These are phyloP conservation scores for Paraphaeosphaeria minitans DNA, from an alignment of 2,329 filamentous ascomycete genomes.

Conservation along the genomic window DNA sequence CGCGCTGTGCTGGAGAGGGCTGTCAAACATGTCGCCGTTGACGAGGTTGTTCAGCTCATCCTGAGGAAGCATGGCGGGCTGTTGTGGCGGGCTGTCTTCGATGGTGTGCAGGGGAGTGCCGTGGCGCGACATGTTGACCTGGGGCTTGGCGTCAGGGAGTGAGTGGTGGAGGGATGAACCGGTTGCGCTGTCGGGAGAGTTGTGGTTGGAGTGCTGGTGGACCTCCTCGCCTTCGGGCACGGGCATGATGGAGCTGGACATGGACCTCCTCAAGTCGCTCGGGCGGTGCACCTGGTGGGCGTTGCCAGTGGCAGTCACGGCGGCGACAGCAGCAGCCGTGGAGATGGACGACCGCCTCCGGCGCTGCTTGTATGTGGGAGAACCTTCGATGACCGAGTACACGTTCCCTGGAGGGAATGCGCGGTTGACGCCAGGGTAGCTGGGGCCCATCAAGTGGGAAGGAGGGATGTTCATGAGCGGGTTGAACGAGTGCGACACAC, in stretches of 20 bases:
- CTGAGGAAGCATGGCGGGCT: slow-evolving; percentile 69
- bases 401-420: slow-evolving; percentile 76
- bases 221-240: slow-evolving; percentile 77
- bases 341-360: slow-evolving; percentile 92
- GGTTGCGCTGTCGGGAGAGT: slow-evolving; percentile 77
- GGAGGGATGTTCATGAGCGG: slow-evolving; percentile 90
- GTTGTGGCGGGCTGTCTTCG: slow-evolving; percentile 79
- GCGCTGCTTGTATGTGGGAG: slow-evolving; percentile 97
- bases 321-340: slow-evolving; percentile 75
- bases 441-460: slow-evolving; percentile 78
- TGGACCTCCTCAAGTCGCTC: slow-evolving; percentile 87
- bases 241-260: slow-evolving; percentile 84
- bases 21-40: slow-evolving; percentile 45
- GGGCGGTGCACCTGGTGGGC: slow-evolving; percentile 73
- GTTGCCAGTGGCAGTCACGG: slow-evolving; percentile 63
- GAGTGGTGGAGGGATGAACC: slow-evolving; percentile 60
- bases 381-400: slow-evolving; percentile 96
- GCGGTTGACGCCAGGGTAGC: slow-evolving; percentile 74
- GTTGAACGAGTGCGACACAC: slow-evolving; percentile 76
- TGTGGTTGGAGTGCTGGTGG: slow-evolving; percentile 62
- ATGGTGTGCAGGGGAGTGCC: slow-evolving; percentile 86
- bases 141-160: slow-evolving; percentile 72
- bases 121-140: slow-evolving; percentile 83
- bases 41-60: slow-evolving; percentile 66
- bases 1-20: slow-evolving; percentile 61